Evolutionary conservation across 495 filamentous ascomycete species (phyloP).

Genomic region (Paragyromitra xinjiangensis): DNA sequence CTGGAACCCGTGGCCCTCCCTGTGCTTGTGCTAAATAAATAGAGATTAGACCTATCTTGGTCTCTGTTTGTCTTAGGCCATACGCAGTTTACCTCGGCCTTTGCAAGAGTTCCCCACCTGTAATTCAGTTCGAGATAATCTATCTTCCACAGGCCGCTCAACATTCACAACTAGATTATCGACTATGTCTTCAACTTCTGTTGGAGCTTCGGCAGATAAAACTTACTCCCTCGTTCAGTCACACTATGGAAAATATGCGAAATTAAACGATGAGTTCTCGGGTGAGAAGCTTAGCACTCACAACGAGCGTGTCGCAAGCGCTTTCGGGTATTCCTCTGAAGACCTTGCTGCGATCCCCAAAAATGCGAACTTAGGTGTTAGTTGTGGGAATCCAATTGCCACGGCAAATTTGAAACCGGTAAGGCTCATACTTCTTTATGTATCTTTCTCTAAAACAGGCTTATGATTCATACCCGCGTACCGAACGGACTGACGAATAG

Average conservation of each 20-base stretch:
- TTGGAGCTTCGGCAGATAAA: neutral
- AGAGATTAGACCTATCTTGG: too few species aligned
- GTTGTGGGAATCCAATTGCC: conserved; percentile 72
- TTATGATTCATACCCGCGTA: conserved; percentile 5
- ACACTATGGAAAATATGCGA: conserved; percentile 60
- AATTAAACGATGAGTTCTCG: conserved; percentile 59
- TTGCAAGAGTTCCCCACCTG: neutral
- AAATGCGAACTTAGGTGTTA: conserved; percentile 70
- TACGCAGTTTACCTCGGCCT: neutral
- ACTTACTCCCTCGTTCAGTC: conserved; percentile 50
- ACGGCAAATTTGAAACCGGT: conserved; percentile 66
- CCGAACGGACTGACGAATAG: neutral
- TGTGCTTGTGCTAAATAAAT: neutral
- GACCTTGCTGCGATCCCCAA: conserved; percentile 67
- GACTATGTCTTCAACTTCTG: neutral
- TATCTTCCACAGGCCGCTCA: neutral
- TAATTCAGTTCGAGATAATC: neutral
- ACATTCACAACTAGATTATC: neutral
- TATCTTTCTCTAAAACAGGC: neutral
- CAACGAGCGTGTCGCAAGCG: conserved; percentile 63
- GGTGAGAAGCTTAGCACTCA: conserved; percentile 49
- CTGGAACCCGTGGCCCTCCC: neutral
- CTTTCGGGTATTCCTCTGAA: conserved; percentile 69
- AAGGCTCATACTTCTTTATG: neutral
- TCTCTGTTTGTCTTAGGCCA: neutral